These are phyloP conservation scores for Trapa incisa DNA, from an alignment of 345 rosid species.

Conservation along the genomic window DNA sequence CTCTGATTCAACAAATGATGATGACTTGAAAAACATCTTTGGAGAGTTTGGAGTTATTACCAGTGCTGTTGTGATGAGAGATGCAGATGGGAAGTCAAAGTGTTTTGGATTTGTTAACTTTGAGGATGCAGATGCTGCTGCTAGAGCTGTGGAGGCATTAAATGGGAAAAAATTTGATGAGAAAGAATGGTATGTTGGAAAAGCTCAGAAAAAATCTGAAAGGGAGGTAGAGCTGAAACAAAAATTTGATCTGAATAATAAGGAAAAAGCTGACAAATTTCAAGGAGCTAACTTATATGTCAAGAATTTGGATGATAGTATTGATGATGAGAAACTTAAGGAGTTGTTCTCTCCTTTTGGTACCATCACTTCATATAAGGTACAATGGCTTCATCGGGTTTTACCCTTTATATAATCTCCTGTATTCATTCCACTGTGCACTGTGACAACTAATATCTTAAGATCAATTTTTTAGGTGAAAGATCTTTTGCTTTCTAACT, in stretches of 20 bases:
- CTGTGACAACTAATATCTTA: neutral
- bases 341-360: constrained; percentile 74
- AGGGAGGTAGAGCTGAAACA: constrained; percentile 61
- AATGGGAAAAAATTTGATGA: constrained; percentile 70
- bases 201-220: constrained; percentile 81
- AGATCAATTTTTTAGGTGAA: neutral
- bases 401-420: neutral
- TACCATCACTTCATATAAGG: constrained; percentile 84
- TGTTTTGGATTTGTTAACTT: constrained; percentile 96
- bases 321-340: constrained; percentile 77
- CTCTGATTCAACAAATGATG: constrained; percentile 58
- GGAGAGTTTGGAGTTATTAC: constrained; percentile 73
- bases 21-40: constrained; percentile 53
- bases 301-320: constrained; percentile 70
- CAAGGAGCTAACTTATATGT: constrained; percentile 81
- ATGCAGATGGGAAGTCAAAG: constrained; percentile 66
- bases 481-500: neutral
- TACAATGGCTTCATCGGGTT: constrained; percentile 11
- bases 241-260: constrained; percentile 65
- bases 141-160: constrained; percentile 69
- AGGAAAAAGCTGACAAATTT: constrained; percentile 74
- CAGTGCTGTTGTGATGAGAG: constrained; percentile 80
- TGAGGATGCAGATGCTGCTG: constrained; percentile 83
- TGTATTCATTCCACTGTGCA: neutral
- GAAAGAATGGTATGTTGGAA: constrained; percentile 88